A percentile compares a stretch with the other conserved stretches of the same genome.
phyloP scores from a whole-genome alignment of 768 basidiomycete genomes.

The Psilocybe sp. region DNA sequence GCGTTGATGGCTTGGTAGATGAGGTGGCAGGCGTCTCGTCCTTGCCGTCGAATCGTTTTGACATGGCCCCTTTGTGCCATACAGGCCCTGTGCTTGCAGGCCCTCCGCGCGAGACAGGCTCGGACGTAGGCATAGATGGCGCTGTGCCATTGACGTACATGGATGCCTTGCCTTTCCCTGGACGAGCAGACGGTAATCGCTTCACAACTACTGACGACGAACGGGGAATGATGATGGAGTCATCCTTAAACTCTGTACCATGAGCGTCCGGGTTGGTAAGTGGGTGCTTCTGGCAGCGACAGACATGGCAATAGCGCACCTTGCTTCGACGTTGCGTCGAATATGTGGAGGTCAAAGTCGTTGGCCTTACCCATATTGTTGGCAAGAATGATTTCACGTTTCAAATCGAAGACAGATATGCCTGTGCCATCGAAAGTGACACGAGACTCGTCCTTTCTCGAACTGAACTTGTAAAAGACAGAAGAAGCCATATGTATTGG shows the following conservation, averaged over 20 bases:
- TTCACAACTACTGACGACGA: slow-evolving; percentile 94
- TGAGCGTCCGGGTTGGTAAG: background rate
- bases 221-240: slow-evolving; percentile 86
- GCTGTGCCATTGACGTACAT: slow-evolving; percentile 62
- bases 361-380: slow-evolving; percentile 95
- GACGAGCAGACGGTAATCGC: slow-evolving; percentile 77
- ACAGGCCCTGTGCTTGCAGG: slow-evolving; percentile 30
- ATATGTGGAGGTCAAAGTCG: slow-evolving; percentile 92
- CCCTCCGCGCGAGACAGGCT: slow-evolving; percentile 37
- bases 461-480: slow-evolving; percentile 98
- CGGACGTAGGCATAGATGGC: slow-evolving; percentile 43
- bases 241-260: slow-evolving; percentile 84
- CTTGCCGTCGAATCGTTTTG: slow-evolving; percentile 87
- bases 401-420: slow-evolving; percentile 98
- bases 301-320: slow-evolving; percentile 48
- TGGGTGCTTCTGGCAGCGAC: background rate
- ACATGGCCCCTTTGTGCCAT: slow-evolving; percentile 78
- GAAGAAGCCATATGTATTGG: slow-evolving; percentile 72
- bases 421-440: slow-evolving; percentile 98
- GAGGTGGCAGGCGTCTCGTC: slow-evolving; percentile 48
- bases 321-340: slow-evolving; percentile 84
- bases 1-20: slow-evolving; percentile 29
- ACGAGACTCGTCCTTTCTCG: slow-evolving; percentile 90
- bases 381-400: slow-evolving; percentile 95
- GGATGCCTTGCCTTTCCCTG: slow-evolving; percentile 79